These are phyloP conservation scores for Artemisia argyi DNA, from an alignment of 129 eudicot species.

Conservation along the genomic window DNA sequence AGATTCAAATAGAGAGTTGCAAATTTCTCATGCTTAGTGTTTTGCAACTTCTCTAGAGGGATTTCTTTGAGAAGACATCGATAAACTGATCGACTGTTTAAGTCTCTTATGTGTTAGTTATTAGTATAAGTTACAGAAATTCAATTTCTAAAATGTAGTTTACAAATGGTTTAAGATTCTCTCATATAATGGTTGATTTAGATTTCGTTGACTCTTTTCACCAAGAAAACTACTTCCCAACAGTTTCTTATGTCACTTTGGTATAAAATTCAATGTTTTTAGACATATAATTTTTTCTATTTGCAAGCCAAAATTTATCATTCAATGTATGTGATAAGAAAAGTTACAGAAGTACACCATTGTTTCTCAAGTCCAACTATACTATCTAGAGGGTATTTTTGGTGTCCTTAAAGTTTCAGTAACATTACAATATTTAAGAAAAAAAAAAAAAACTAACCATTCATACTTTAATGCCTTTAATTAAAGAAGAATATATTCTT, in stretches of 20 bases:
- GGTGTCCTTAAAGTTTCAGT: not conserved
- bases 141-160: too few species aligned
- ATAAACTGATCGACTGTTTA: not conserved
- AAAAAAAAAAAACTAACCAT: not conserved
- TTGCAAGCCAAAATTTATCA: not conserved
- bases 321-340: constrained; percentile 23
- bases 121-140: too few species aligned
- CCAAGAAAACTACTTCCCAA: not conserved
- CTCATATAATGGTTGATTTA: too few species aligned
- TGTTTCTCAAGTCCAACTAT: constrained; percentile 1
- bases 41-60: not conserved
- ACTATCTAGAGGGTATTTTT: constrained; percentile 12
- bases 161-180: too few species aligned
- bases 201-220: too few species aligned
- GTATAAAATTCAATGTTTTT: constrained; percentile 1
- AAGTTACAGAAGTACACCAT: not conserved
- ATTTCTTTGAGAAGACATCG: not conserved
- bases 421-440: not conserved
- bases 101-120: not conserved
- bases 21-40: constrained; percentile 13
- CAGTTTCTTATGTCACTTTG: not conserved
- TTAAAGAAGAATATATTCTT: not conserved
- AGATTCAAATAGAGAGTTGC: constrained; percentile 3
- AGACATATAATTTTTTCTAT: not conserved
- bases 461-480: not conserved